Percentiles rank a stretch among this genome's conserved stretches.
Evolutionary conservation across 345 rosid genomes (phyloP).

Genomic region (Salix viminalis): DNA sequence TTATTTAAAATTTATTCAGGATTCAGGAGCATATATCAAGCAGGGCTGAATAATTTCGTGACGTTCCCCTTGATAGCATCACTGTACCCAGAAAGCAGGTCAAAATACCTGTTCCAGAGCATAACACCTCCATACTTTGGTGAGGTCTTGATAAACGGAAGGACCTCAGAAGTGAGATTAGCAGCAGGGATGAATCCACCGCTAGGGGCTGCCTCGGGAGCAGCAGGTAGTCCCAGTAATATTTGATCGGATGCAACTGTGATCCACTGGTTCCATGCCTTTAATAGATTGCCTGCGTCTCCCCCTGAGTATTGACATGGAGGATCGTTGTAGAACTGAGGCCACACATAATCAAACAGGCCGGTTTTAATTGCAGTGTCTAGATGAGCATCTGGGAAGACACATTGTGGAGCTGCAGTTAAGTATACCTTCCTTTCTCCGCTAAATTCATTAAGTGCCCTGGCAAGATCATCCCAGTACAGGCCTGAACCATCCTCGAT

Average conservation of each 20-base stretch:
- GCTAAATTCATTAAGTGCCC: not conserved
- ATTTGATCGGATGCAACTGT: not conserved
- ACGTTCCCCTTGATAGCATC: no score
- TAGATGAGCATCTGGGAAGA: slow-evolving; percentile 9
- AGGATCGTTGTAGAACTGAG: slow-evolving; percentile 15
- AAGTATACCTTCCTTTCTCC: not conserved
- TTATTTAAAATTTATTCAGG: no score
- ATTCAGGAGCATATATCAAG: no score
- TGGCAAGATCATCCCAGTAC: slow-evolving; percentile 14
- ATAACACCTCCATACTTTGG: no score
- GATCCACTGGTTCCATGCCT: slow-evolving; percentile 13
- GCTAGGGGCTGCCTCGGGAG: slow-evolving; percentile 10
- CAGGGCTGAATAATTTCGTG: no score
- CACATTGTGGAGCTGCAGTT: slow-evolving; percentile 19
- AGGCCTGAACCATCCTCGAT: not conserved
- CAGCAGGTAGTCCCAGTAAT: slow-evolving; percentile 14
- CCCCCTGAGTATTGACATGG: not conserved
- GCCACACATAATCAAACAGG: slow-evolving; percentile 16
- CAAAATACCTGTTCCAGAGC: no score
- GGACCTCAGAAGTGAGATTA: no score
- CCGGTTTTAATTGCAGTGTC: slow-evolving; percentile 7
- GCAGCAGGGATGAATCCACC: not conserved
- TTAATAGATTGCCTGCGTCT: not conserved
- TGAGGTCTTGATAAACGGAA: no score
- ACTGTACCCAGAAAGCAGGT: no score